Evolutionary conservation across 495 filamentous ascomycete genomes (phyloP).

Genomic region (Penicillium flavigenum): DNA sequence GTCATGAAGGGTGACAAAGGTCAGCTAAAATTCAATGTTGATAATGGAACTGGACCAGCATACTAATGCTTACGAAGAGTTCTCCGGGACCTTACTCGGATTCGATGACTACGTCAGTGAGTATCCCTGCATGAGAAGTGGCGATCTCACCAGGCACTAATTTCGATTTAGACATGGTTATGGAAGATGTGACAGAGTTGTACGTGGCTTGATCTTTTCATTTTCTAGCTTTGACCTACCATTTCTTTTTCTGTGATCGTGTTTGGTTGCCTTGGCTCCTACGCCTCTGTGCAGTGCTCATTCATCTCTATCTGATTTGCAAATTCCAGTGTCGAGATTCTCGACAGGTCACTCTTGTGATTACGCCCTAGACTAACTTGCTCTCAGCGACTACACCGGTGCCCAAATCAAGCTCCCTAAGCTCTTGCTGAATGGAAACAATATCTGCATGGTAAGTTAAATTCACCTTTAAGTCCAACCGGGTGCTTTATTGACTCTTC

Average conservation of each 20-base stretch:
- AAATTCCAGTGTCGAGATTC: background rate
- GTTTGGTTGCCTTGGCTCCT: background rate
- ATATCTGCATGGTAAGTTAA: slow-evolving; percentile 89
- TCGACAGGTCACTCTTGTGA: background rate
- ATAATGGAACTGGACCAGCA: background rate
- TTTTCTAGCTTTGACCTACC: background rate
- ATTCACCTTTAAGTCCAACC: background rate
- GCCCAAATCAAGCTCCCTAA: slow-evolving; percentile 83
- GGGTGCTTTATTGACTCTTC: slow-evolving; percentile 13
- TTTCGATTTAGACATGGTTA: slow-evolving; percentile 77
- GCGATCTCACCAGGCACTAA: slow-evolving; percentile 18
- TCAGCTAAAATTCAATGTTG: slow-evolving; percentile 25
- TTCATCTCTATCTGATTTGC: background rate
- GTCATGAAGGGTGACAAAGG: slow-evolving; percentile 99
- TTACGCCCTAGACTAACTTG: slow-evolving; percentile 22
- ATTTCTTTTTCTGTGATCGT: background rate
- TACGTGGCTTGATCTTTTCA: slow-evolving; percentile 44
- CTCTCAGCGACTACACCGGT: slow-evolving; percentile 80
- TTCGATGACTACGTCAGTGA: slow-evolving; percentile 99
- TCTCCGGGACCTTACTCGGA: slow-evolving; percentile 86
- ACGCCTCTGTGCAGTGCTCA: background rate
- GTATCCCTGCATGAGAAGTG: slow-evolving; percentile 42
- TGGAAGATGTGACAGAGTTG: slow-evolving; percentile 98
- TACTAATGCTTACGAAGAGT: slow-evolving; percentile 60
- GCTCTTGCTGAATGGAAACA: slow-evolving; percentile 97